Conservation (phyloP, 768 basidiomycete species). For the Lentinula raphanica region DNA sequence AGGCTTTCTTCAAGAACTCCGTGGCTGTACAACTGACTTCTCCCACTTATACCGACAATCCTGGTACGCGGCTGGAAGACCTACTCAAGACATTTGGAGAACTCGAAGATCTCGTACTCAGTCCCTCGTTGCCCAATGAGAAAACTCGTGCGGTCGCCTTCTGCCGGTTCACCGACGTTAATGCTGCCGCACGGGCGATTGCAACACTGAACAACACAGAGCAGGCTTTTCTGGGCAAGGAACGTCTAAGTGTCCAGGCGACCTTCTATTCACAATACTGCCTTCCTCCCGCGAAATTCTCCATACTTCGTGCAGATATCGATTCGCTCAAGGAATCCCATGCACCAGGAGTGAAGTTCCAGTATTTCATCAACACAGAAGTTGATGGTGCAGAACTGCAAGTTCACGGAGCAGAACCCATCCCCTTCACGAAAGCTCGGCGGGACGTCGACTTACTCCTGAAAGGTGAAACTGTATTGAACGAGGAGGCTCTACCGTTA, state of each 20-base stretch:
- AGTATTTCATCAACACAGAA: constrained; percentile 16
- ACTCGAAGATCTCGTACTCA: constrained; percentile 19
- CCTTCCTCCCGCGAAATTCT: constrained; percentile 27
- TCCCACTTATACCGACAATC: constrained; percentile 29
- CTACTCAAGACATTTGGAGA: constrained; percentile 30
- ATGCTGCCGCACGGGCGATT: background rate
- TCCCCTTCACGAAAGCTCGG: constrained; percentile 24
- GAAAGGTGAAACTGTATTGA: constrained; percentile 30
- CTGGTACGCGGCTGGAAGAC: constrained; percentile 27
- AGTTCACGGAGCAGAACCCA: constrained; percentile 30
- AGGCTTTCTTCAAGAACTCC: constrained; percentile 17
- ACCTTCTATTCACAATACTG: constrained; percentile 37
- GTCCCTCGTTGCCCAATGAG: constrained; percentile 36
- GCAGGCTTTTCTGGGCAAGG: constrained; percentile 34
- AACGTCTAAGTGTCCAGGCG: constrained; percentile 31
- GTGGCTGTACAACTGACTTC: constrained; percentile 21
- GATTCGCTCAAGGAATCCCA: constrained; percentile 23
- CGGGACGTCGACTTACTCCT: constrained; percentile 29
- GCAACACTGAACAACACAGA: constrained; percentile 19
- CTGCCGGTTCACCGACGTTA: constrained; percentile 20
- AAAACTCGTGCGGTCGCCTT: constrained; percentile 31
- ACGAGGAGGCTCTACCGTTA: constrained; percentile 22
- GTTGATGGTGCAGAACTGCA: constrained; percentile 33
- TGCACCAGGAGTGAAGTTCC: constrained; percentile 30
- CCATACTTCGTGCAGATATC: constrained; percentile 30